Conservation (phyloP, 495 filamentous ascomycete species). For the Daldinia decipiens region DNA sequence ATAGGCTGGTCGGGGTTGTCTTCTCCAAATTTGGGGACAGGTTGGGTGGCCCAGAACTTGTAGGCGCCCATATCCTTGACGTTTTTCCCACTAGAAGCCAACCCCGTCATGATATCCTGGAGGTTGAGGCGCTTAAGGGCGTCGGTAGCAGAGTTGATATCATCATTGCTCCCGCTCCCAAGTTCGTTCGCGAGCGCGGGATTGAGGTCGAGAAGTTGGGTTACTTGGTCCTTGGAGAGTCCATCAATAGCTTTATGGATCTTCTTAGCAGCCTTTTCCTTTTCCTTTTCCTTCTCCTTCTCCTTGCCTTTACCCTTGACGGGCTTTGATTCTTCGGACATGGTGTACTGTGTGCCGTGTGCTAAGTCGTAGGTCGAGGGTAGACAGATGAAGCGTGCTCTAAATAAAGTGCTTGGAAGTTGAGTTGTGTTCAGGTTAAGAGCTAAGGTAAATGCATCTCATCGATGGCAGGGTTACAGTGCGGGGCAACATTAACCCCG, state of each 20-base stretch:
- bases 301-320: constrained; percentile 58
- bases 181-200: constrained; percentile 69
- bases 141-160: constrained; percentile 60
- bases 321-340: constrained; percentile 63
- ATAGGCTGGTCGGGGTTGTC: constrained; percentile 49
- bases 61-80: constrained; percentile 95
- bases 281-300: constrained; percentile 65
- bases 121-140: constrained; percentile 77
- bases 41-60: constrained; percentile 98
- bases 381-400: background rate
- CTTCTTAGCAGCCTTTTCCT: constrained; percentile 58
- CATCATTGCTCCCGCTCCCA: constrained; percentile 43
- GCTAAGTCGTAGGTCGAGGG: background rate
- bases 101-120: constrained; percentile 82
- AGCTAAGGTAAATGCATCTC: constrained; percentile 11
- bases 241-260: constrained; percentile 55
- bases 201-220: constrained; percentile 68
- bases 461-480: constrained; percentile 18
- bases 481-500: constrained; percentile 21
- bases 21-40: constrained; percentile 83
- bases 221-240: constrained; percentile 59
- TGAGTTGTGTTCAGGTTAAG: constrained; percentile 7
- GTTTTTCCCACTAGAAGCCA: constrained; percentile 80
- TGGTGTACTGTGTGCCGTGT: constrained; percentile 22
- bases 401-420: constrained; percentile 1